Percentiles rank a stretch among this genome's conserved stretches.
phyloP scores from a whole-genome alignment of 148 eudicot species.

The Chenopodium suecicum region DNA sequence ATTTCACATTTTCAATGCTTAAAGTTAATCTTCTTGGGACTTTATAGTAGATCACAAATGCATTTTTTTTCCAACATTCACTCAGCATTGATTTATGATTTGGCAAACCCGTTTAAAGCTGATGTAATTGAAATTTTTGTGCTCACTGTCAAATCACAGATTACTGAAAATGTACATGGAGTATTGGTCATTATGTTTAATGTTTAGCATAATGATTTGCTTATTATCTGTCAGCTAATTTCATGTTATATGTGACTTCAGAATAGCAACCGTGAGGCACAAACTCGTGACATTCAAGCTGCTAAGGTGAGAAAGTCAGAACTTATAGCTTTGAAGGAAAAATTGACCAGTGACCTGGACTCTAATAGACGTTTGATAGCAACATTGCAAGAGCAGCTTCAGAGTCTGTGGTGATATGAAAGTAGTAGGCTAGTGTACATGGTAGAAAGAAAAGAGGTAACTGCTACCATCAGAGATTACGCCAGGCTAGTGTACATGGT shows the following conservation, averaged over 20 bases:
- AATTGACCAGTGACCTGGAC: conserved; percentile 34
- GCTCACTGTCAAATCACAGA: not conserved
- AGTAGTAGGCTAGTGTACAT: not conserved
- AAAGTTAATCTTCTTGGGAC: not conserved
- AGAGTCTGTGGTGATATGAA: conserved; percentile 27
- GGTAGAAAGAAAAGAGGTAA: too few species aligned
- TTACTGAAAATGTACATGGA: too few species aligned
- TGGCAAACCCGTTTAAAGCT: not conserved
- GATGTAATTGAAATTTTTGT: not conserved
- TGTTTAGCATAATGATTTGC: not conserved
- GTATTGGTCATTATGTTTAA: not conserved
- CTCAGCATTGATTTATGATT: not conserved
- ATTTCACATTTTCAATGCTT: not conserved
- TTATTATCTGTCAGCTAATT: conserved; percentile 35
- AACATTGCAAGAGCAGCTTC: conserved; percentile 48
- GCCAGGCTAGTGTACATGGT: too few species aligned
- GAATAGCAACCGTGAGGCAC: conserved; percentile 13
- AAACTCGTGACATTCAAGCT: conserved; percentile 34
- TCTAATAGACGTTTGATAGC: conserved; percentile 37
- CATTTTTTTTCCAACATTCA: not conserved
- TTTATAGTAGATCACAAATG: not conserved
- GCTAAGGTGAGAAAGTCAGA: conserved; percentile 44
- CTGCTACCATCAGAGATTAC: too few species aligned
- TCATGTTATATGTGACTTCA: conserved; percentile 31
- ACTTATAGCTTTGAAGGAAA: conserved; percentile 41